Conservation (phyloP, 1,139 yeast genomes). For the Ashbya aceris region DNA sequence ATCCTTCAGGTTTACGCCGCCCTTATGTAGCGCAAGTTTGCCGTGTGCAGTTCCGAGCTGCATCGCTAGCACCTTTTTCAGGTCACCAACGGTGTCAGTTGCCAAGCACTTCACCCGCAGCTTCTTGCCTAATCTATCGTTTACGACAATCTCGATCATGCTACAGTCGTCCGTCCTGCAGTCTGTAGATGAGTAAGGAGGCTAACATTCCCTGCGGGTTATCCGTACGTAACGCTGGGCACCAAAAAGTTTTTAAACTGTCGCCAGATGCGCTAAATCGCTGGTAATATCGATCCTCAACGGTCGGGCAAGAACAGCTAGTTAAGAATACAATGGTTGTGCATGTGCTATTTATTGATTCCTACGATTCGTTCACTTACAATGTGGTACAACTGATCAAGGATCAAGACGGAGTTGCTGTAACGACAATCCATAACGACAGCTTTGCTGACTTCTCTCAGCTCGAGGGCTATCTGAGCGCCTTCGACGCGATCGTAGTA, state of each 20-base stretch:
- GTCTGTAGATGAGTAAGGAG: no score
- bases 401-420: conserved; percentile 37
- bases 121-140: conserved; percentile 68
- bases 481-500: conserved; percentile 70
- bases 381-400: conserved; percentile 64
- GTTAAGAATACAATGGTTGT: conserved; percentile 8
- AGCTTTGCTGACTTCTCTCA: conserved; percentile 37
- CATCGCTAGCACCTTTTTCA: conserved; percentile 71
- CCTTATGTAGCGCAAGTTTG: conserved; percentile 64
- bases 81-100: conserved; percentile 84
- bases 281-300: no score
- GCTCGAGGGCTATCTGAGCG: conserved; percentile 31
- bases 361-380: conserved; percentile 89
- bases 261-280: no score
- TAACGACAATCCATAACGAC: conserved; percentile 70
- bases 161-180: not conserved
- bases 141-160: conserved; percentile 44
- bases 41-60: conserved; percentile 52
- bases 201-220: no score
- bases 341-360: conserved; percentile 60
- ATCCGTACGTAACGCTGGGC: no score
- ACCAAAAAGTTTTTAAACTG: no score
- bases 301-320: not conserved
- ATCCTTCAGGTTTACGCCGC: conserved; percentile 74
- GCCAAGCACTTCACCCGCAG: conserved; percentile 78